phyloP scores from a whole-genome alignment of 1,284 basidiomycete species.

The Termitomyces sp. region DNA sequence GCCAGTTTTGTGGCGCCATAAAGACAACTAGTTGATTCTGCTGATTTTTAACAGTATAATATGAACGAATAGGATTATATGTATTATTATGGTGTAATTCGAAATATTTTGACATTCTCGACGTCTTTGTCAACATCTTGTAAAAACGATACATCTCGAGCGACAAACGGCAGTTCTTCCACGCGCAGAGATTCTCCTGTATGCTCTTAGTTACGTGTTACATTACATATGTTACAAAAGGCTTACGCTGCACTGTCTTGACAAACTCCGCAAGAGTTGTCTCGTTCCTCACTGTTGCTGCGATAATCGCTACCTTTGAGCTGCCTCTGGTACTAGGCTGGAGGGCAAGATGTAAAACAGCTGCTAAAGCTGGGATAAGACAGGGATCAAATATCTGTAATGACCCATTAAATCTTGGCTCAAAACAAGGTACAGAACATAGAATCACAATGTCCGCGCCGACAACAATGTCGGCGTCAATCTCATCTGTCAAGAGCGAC shows the following conservation, averaged over 20 bases:
- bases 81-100: conserved; percentile 23
- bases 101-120: conserved; percentile 37
- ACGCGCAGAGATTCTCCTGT: conserved; percentile 22
- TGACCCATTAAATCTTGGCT: background rate
- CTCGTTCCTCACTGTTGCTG: conserved; percentile 47
- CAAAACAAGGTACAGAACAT: background rate
- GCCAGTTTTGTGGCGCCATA: conserved; percentile 64
- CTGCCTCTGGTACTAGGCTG: conserved; percentile 9
- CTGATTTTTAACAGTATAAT: background rate
- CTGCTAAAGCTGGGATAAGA: conserved; percentile 54
- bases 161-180: conserved; percentile 18
- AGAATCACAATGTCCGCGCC: conserved; percentile 64
- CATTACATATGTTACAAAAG: background rate
- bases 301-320: conserved; percentile 44
- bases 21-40: conserved; percentile 42
- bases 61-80: background rate
- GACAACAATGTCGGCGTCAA: conserved; percentile 51
- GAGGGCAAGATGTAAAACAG: conserved; percentile 49
- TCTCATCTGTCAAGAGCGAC: conserved; percentile 34
- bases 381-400: conserved; percentile 64
- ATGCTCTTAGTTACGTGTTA: conserved; percentile 11
- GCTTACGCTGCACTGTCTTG: conserved; percentile 22
- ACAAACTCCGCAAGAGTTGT: conserved; percentile 29
- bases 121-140: conserved; percentile 25
- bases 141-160: conserved; percentile 19